Evolutionary conservation across 345 rosid species (phyloP).

Genomic region (Populus davidiana): DNA sequence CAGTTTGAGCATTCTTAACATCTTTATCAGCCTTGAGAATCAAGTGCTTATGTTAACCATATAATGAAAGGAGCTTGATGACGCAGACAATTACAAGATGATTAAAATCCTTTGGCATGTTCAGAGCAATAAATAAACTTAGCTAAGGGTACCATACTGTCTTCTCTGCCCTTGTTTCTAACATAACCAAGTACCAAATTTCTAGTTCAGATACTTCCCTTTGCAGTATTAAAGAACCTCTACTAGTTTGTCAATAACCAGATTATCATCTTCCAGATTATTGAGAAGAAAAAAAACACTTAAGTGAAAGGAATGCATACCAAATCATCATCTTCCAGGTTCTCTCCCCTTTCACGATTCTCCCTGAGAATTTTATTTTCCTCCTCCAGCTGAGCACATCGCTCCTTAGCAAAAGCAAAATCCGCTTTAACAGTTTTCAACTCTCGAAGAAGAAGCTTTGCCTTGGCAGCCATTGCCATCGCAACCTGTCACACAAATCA

Average conservation of each 20-base stretch:
- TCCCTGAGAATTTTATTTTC: slow-evolving; percentile 35
- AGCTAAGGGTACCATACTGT: not conserved
- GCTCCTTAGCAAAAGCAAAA: slow-evolving; percentile 36
- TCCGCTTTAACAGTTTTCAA: slow-evolving; percentile 38
- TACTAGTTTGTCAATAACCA: not conserved
- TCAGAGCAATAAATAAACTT: not conserved
- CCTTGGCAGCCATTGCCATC: slow-evolving; percentile 42
- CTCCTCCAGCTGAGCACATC: slow-evolving; percentile 38
- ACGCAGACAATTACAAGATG: not conserved
- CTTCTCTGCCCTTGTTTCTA: not conserved
- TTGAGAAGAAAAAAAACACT: not conserved
- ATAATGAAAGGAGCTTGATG: not conserved
- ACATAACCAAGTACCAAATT: not conserved
- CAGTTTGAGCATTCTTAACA: not conserved
- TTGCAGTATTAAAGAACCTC: not conserved
- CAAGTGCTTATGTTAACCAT: not conserved
- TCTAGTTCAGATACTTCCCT: not conserved
- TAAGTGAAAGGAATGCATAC: slow-evolving; percentile 9
- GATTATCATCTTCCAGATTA: not conserved
- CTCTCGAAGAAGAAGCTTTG: slow-evolving; percentile 37
- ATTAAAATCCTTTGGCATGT: not conserved
- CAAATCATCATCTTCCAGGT: slow-evolving; percentile 34
- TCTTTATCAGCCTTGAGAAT: not conserved
- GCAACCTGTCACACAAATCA: slow-evolving; percentile 41
- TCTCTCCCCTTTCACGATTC: slow-evolving; percentile 25